phyloP scores from a whole-genome alignment of 1,284 basidiomycete species.

The Chalciporus sp. region DNA sequence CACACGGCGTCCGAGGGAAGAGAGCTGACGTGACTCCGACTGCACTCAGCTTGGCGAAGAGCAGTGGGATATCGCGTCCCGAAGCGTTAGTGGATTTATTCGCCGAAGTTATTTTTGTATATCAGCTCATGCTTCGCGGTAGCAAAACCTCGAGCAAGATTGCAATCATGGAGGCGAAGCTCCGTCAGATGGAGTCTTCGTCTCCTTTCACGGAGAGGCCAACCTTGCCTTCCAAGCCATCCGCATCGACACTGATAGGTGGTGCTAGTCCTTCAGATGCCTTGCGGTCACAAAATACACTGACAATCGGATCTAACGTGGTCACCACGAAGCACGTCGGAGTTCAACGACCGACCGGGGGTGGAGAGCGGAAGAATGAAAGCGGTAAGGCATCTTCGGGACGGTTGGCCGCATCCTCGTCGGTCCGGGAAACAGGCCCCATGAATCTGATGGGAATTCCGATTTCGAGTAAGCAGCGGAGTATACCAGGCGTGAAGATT shows the following conservation, averaged over 20 bases:
- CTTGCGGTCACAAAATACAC: constrained; percentile 1
- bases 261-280: not conserved
- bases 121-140: constrained; percentile 11
- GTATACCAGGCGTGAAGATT: constrained; percentile 38
- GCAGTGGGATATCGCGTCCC: constrained; percentile 52
- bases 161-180: constrained; percentile 93
- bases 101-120: constrained; percentile 2
- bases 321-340: not conserved
- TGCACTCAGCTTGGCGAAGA: constrained; percentile 86
- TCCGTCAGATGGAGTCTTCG: constrained; percentile 71
- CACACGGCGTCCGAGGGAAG: constrained; percentile 31
- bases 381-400: not conserved
- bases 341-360: not conserved
- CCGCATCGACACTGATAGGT: not conserved
- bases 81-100: constrained; percentile 57
- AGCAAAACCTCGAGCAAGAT: constrained; percentile 86
- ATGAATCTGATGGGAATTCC: constrained; percentile 16
- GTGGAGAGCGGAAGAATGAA: constrained; percentile 3
- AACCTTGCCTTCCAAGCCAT: constrained; percentile 28
- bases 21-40: constrained; percentile 62
- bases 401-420: not conserved
- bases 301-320: not conserved
- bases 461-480: constrained; percentile 27
- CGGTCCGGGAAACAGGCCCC: constrained; percentile 11
- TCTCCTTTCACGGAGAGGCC: constrained; percentile 25